Evolutionary conservation across 352 stramenopile genomes (phyloP), one percentile per base, ranked within the genome.

Genomic region (Thraustochytrium sp.): DNA sequence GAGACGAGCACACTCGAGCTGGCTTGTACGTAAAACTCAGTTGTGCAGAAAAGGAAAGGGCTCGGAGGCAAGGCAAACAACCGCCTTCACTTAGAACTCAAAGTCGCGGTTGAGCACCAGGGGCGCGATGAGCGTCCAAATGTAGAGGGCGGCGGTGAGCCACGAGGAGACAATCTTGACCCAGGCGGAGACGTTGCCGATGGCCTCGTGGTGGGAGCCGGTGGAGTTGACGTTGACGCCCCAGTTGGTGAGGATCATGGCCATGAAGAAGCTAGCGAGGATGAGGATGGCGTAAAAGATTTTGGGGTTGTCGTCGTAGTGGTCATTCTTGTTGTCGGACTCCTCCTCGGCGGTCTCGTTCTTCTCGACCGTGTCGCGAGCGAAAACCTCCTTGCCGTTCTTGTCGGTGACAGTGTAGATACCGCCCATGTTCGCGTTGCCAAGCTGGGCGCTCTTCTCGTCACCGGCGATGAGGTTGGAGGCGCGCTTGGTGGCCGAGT

Each of bases 171-270:
- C 64, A 53, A 86, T 63, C 82, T 86, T 86, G 75, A 86, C 65
- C 77, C 77, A 86, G 5, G 55, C 26, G 13, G 61, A 62, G 37
- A 84, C 40, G n/a, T 42, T 84, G 2, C 59, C 59, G 23, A 72
- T 72, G 42, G 38, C 64, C 18, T 23, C 56, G 64, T 61, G 29
- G 0, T 85, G 9, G 16, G 40, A 16, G 9, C 16, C 61, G n/a
- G 21, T 37, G 5, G 8, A 13, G n/a, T 68, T 38, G 8, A 49
- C 46, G 31, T n/a, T 26, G 53, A 68, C 44, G 42, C 82, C 82
- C 82, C 82, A 86, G 53, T 86, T 82, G 56, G 82, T 86, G 23
- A 86, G 77, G 21, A 86, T 61, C 82, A 86, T 86, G 5, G 82
- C 82, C 31, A 85, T 86, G 82, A 87, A 86, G 21, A 86, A 63